Evolutionary conservation across 495 filamentous ascomycete species (phyloP), one percentile per base, ranked within the genome.

Genomic region (Penicillium odoratum): DNA sequence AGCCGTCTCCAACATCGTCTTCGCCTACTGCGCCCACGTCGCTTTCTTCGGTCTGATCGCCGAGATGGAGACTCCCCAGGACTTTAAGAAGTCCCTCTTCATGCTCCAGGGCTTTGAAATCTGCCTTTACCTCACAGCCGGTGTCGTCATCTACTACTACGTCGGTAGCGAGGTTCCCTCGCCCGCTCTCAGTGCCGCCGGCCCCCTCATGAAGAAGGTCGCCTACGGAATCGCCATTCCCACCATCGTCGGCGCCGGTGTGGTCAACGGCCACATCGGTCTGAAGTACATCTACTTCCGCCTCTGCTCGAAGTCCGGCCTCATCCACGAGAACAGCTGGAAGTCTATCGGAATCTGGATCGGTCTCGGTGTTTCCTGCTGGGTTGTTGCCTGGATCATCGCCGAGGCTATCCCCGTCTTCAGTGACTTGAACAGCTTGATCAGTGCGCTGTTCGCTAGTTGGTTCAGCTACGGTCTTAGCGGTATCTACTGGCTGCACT

Each of bases 211-310:
- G 25, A 83, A 84, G 63, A 92, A 92, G 74, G 69, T 93, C 16
- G 88, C 89, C 10, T 95, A 88, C 63, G 90, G 90, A 7, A 75
- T 94, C 50, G 90, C 90, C 31, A 77, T 91, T 15, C 91, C 91
- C 0, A 90, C 88, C 30, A 81, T 89, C 59, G 72, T 90, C 57
- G 79, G 87, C 21, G 82, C 83, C 1, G 87, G 87, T 51, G 86
- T 92, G 46, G 85, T 92, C 67, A 87, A 90, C 69, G 88, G 83
- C 67, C 78, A 83, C 57, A 76, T 82, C 31, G 80, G 77, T 28
- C 45, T 70, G 34, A 88, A 87, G 65, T 90, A 89, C 65, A 79
- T 92, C 63, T 87, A 87, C 65, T 82, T 85, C 34, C 81, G 86
- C 10, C 56, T 85, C 13, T 85, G 81, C 68, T 69, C 69, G 16